These are phyloP conservation scores for Phaeophleospora eucalypticola DNA, from an alignment of 2,329 filamentous ascomycete species.

Conservation along the genomic window DNA sequence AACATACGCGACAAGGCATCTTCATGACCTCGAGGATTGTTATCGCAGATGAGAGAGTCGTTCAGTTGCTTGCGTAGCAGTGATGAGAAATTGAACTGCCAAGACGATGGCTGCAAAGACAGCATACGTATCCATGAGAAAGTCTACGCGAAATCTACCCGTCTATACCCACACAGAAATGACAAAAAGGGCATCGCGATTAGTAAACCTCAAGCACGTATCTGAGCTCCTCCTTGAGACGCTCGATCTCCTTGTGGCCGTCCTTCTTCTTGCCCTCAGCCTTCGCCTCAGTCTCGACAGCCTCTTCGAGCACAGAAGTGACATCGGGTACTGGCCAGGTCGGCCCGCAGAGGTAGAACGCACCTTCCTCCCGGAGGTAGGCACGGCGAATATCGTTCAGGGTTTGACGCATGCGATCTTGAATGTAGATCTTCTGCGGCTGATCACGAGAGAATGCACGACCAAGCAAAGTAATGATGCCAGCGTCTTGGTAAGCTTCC, in stretches of 20 bases:
- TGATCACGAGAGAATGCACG: conserved; percentile 95
- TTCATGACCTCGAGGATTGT: too few species aligned
- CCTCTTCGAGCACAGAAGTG: conserved; percentile 88
- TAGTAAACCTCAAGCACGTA: conserved; percentile 97
- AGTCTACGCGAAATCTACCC: too few species aligned
- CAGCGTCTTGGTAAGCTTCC: conserved; percentile 95
- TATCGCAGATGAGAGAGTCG: too few species aligned
- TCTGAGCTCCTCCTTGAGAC: conserved; percentile 86
- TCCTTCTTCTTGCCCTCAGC: conserved; percentile 35
- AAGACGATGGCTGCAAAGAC: too few species aligned
- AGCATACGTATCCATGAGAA: too few species aligned
- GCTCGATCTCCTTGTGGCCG: conserved; percentile 77
- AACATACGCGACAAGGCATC: too few species aligned
- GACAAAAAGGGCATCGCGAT: too few species aligned
- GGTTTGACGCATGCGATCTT: conserved; percentile 93
- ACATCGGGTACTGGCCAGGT: conserved; percentile 99
- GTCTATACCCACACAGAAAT: too few species aligned
- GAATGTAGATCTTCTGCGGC: conserved; percentile 98
- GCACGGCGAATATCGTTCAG: conserved; percentile 76
- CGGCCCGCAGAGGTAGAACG: conserved; percentile 95
- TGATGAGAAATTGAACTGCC: too few species aligned
- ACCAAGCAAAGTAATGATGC: conserved; percentile 89
- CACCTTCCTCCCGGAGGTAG: conserved; percentile 81
- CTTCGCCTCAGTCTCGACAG: conserved; percentile 72
- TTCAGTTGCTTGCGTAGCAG: too few species aligned